These are phyloP conservation scores for Colletotrichum endophyticum DNA, from an alignment of 2,329 filamentous ascomycete genomes.

Conservation along the genomic window DNA sequence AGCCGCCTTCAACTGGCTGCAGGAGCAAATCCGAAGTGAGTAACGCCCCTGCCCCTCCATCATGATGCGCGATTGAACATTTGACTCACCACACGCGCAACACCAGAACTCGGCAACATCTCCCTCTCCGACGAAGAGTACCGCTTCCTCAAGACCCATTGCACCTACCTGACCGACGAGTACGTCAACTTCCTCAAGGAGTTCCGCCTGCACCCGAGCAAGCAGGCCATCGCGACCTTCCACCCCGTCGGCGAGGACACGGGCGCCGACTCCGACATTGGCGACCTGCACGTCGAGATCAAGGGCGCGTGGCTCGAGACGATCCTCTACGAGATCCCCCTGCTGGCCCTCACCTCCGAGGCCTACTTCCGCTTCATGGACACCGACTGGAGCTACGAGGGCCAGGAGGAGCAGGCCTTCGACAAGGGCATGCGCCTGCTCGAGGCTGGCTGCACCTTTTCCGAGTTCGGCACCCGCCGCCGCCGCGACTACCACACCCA, in stretches of 20 bases:
- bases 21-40: conserved; percentile 79
- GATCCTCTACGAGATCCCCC: conserved; percentile 95
- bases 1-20: conserved; percentile 83
- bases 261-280: conserved; percentile 68
- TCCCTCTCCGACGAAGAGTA: conserved; percentile 80
- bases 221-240: conserved; percentile 80
- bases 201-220: conserved; percentile 80
- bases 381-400: conserved; percentile 86
- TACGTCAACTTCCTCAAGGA: conserved; percentile 84
- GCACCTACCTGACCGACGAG: conserved; percentile 76
- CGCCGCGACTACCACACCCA: conserved; percentile 95
- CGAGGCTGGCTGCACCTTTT: conserved; percentile 84
- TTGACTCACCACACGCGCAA: conserved; percentile 8
- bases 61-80: not conserved
- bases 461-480: conserved; percentile 90
- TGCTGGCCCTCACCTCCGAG: conserved; percentile 90
- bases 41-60: conserved; percentile 15
- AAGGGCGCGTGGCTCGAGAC: conserved; percentile 91
- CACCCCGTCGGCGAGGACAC: conserved; percentile 58
- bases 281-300: conserved; percentile 78
- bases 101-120: conserved; percentile 79
- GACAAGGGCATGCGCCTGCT: conserved; percentile 80
- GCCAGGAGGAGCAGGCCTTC: conserved; percentile 85
- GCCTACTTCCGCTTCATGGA: conserved; percentile 98
- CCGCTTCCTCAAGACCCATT: conserved; percentile 77